These are phyloP conservation scores for Amborella trichopoda DNA, from an alignment of 164 flowering plant genomes.

Conservation along the genomic window DNA sequence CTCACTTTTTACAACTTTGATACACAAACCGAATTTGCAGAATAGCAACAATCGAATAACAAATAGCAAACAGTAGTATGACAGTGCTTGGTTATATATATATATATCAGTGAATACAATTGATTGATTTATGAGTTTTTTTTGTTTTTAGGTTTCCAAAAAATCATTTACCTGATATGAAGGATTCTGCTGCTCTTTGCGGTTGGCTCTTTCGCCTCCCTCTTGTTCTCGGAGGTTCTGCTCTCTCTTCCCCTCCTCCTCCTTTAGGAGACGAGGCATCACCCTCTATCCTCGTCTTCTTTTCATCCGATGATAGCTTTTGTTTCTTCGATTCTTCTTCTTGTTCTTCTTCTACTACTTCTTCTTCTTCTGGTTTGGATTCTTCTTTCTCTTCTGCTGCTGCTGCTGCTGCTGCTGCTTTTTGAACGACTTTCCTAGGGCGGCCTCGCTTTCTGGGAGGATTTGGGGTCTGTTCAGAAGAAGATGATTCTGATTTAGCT, in stretches of 20 bases:
- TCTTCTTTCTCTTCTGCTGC: constrained; percentile 12
- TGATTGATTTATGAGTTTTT: too few relatives aligned
- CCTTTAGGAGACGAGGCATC: constrained; percentile 1
- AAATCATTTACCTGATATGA: too few relatives aligned
- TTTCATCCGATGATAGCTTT: too few relatives aligned
- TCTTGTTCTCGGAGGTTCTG: constrained; percentile 20
- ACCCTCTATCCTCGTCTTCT: constrained; percentile 3
- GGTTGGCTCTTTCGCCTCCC: constrained; percentile 50
- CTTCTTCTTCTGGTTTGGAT: constrained; percentile 14
- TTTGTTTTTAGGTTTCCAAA: too few relatives aligned
- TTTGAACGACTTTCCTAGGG: constrained; percentile 35
- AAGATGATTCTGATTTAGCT: constrained; percentile 17
- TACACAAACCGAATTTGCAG: too few relatives aligned
- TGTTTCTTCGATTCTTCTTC: constrained; percentile 6
- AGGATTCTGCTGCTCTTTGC: constrained; percentile 52
- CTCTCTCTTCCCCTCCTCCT: neutral
- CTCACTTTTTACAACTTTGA: too few relatives aligned
- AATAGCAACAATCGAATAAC: too few relatives aligned
- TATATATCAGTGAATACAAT: too few relatives aligned
- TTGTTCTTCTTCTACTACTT: constrained; percentile 8
- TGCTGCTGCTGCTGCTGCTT: constrained; percentile 8
- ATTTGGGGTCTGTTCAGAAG: constrained; percentile 12
- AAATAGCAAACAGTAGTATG: too few relatives aligned
- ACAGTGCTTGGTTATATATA: too few relatives aligned
- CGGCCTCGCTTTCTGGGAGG: constrained; percentile 47